A percentile compares a stretch with the other conserved stretches of the same genome.
These are phyloP conservation scores for Spongospora subterranea DNA, from an alignment of 208 protist species.

Conservation along the genomic window DNA sequence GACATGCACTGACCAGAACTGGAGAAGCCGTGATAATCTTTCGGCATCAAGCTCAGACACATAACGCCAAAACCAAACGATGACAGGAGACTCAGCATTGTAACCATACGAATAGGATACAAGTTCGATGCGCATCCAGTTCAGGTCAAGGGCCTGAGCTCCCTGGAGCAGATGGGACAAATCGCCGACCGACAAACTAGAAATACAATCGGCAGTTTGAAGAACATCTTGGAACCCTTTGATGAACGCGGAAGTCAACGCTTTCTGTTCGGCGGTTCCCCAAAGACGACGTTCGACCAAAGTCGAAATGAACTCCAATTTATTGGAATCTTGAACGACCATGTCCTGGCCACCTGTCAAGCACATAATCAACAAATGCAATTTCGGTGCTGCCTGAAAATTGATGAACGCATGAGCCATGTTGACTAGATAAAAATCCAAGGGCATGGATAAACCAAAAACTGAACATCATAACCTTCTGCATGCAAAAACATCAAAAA, in stretches of 20 bases:
- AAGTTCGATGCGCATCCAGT: not conserved
- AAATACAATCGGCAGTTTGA: not conserved
- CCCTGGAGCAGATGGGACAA: not conserved
- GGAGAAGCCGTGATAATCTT: not conserved
- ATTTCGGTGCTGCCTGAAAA: too few species aligned
- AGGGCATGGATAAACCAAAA: too few species aligned
- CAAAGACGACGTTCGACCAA: slow-evolving; percentile 5
- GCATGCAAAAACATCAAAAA: too few species aligned
- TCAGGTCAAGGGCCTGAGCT: not conserved
- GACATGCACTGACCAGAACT: not conserved
- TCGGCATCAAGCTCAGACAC: not conserved
- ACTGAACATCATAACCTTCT: not conserved
- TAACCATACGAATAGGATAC: slow-evolving; percentile 40
- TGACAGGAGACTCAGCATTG: not conserved
- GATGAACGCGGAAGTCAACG: slow-evolving; percentile 5
- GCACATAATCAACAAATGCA: too few species aligned
- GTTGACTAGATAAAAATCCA: too few species aligned
- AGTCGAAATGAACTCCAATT: not conserved
- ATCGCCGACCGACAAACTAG: not conserved
- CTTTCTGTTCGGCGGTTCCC: not conserved
- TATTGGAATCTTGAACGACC: not conserved
- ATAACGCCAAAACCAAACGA: slow-evolving; percentile 22
- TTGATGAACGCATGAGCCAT: too few species aligned
- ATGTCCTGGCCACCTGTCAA: not conserved
- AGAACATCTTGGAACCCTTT: slow-evolving; percentile 54